These are phyloP conservation scores for Calonectria hongkongensis DNA, from an alignment of 2,329 filamentous ascomycete genomes.

Conservation along the genomic window DNA sequence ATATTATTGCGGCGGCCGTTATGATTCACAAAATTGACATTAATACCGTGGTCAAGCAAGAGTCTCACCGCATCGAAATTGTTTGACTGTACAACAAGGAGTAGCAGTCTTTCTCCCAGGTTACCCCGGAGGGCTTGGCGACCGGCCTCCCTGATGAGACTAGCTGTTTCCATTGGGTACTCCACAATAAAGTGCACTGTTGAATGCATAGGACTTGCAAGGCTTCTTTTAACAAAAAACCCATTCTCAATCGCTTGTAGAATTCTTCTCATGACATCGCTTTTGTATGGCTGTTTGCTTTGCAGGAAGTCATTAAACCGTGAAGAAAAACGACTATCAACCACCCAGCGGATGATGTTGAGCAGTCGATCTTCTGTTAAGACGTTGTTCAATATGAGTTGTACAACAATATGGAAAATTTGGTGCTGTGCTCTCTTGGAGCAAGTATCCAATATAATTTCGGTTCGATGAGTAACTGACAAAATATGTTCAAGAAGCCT, in stretches of 20 bases:
- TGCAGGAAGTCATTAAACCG: not conserved
- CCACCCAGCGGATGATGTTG: not conserved
- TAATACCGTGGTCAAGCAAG: not conserved
- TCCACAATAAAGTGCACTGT: not conserved
- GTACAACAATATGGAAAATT: not conserved
- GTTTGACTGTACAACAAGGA: not conserved
- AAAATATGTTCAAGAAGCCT: not conserved
- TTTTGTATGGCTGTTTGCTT: rapidly evolving
- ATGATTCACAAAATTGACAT: not conserved
- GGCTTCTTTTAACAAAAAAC: not conserved
- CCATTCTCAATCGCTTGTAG: not conserved
- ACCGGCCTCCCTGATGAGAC: conserved; percentile 2
- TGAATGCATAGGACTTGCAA: not conserved
- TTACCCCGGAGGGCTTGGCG: not conserved
- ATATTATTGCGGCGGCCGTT: no score
- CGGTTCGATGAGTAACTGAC: rapidly evolving
- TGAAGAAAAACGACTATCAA: not conserved
- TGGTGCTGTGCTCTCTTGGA: not conserved
- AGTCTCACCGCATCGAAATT: not conserved
- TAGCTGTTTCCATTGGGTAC: not conserved
- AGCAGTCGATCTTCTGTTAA: not conserved
- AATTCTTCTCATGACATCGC: not conserved
- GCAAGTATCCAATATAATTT: not conserved
- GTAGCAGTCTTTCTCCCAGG: not conserved
- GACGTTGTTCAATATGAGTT: not conserved